A percentile compares a stretch with the other conserved stretches of the same genome.
phyloP scores from a whole-genome alignment of 2,329 filamentous ascomycete species.

The Colletotrichum orchidophilum region DNA sequence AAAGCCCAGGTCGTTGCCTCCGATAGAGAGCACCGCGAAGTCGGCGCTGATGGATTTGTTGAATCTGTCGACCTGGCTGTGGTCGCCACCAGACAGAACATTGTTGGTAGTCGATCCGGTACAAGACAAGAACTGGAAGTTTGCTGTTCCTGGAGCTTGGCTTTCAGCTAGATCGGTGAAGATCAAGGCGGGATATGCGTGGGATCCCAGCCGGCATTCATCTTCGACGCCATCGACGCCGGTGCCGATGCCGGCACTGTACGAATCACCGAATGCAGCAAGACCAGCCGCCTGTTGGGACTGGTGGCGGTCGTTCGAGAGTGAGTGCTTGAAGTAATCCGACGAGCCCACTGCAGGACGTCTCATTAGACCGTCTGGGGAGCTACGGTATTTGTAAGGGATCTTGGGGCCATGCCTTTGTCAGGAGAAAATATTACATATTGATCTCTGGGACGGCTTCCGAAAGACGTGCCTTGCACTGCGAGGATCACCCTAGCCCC shows the following conservation, averaged over 20 bases:
- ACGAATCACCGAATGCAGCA: conserved; percentile 56
- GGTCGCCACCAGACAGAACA: conserved; percentile 46
- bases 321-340: neutral
- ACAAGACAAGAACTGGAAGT: conserved; percentile 57
- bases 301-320: neutral
- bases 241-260: conserved; percentile 59
- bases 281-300: conserved; percentile 38
- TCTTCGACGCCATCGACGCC: conserved; percentile 50
- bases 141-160: conserved; percentile 39
- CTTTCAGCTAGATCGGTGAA: conserved; percentile 45
- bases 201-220: conserved; percentile 51
- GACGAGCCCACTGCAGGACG: neutral
- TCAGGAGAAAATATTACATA: neutral
- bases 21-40: conserved; percentile 57
- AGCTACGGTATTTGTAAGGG: neutral
- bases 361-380: neutral
- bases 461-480: neutral
- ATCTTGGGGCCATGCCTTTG: conserved; percentile 9
- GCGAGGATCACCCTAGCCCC: neutral
- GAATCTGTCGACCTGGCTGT: conserved; percentile 53
- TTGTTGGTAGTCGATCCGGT: conserved; percentile 54
- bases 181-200: conserved; percentile 54
- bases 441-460: neutral
- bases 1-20: conserved; percentile 60
- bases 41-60: conserved; percentile 48